phyloP scores from a whole-genome alignment of 352 stramenopile genomes.

The Phytopythium vexans region DNA sequence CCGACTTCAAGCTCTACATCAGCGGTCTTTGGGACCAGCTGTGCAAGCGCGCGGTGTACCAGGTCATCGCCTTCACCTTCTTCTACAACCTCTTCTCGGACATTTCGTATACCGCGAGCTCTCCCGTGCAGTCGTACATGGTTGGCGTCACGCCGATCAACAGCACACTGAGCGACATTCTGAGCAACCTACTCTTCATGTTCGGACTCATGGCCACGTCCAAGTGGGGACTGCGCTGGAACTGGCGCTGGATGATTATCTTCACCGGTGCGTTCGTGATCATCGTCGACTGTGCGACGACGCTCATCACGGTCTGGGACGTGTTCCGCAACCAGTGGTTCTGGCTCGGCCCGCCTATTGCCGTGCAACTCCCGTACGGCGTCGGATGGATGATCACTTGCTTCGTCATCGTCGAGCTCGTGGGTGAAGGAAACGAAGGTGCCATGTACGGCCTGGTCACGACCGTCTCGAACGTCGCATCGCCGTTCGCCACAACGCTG shows the following conservation, averaged over 20 bases:
- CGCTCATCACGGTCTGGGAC: conserved; percentile 30
- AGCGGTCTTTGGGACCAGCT: conserved; percentile 22
- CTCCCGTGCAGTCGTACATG: conserved; percentile 18
- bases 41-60: conserved; percentile 32
- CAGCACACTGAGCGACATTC: conserved; percentile 21
- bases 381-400: conserved; percentile 39
- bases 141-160: conserved; percentile 25
- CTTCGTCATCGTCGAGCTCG: conserved; percentile 17
- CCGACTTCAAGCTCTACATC: conserved; percentile 25
- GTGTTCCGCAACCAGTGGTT: conserved; percentile 33
- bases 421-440: conserved; percentile 18
- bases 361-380: conserved; percentile 36
- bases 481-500: conserved; percentile 19
- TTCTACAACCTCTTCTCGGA: conserved; percentile 22
- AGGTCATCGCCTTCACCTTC: conserved; percentile 35
- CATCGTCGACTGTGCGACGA: conserved; percentile 14
- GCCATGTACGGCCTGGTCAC: conserved; percentile 26
- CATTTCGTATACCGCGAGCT: conserved; percentile 26
- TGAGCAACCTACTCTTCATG: conserved; percentile 27
- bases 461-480: conserved; percentile 17
- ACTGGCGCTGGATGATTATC: conserved; percentile 31
- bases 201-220: conserved; percentile 26
- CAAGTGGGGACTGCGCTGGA: conserved; percentile 32
- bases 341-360: conserved; percentile 30
- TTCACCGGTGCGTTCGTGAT: conserved; percentile 15